Base-by-base conservation (phyloP, 2,329 filamentous ascomycete genomes). In the Aureobasidium pullulans region DNA sequence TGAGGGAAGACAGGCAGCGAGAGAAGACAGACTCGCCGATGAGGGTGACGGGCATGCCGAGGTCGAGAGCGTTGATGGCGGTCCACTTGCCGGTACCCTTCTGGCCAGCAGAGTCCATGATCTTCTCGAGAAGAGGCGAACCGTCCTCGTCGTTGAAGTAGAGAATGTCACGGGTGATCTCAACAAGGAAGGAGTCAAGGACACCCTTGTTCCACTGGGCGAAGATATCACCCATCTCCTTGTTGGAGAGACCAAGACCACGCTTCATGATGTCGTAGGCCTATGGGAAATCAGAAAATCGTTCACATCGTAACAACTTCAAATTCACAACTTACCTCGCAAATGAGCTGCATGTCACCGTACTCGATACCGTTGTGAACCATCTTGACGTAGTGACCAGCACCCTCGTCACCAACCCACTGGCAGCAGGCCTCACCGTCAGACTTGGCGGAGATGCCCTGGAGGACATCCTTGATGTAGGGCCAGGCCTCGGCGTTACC, bases 321-420 rank as follows among this genome's bases (percentile, higher is more conserved):
- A 16, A 61, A 16, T 6, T 19, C 57, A 59, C 1, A 9, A 57
- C 84, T 70, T 79, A 96, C 93, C 87, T 99, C 94, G 79, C 88
- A 95, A 76, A 99, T 99, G 72, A 99, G 84, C 84, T 99, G 94
- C 94, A 99, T 99, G 81, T 99, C 94, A 86, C 94, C 94, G 76
- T 99, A 99, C 82, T 99, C 94, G 71, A 99, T 99, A 84, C 94
- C 94, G 81, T 99, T 99, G 88, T 99, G 94, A 65, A 99, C 94
- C 94, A 99, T 99, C 89, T 99, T 99, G 83, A 99, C 93, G 84
- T 96, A 99, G 87, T 99, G 94, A 70, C 94, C 94, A 79, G 94
- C 90, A 85, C 94, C 94, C 78, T 97, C 91, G 79, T 97, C 94
- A 81, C 94, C 94, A 71, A 99, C 94, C 94, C 94, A 99, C 79